phyloP scores from a whole-genome alignment of 495 filamentous ascomycete genomes.

The Neurospora sp. region DNA sequence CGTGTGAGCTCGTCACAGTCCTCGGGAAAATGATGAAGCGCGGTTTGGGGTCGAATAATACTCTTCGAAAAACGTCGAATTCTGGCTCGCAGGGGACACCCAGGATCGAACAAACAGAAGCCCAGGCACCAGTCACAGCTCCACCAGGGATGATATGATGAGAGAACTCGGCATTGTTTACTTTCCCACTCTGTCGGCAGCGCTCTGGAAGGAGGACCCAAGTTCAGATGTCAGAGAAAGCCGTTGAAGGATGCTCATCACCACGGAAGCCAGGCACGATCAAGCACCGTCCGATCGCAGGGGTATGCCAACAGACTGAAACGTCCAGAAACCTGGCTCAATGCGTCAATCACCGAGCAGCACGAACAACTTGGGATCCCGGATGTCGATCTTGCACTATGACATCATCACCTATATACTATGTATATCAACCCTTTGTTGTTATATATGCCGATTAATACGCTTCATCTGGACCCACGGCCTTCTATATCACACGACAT shows the following conservation, averaged over 20 bases:
- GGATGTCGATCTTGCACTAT: not conserved
- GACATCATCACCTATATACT: not conserved
- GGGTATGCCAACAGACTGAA: not conserved
- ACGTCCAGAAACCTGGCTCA: not conserved
- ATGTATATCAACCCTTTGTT: not conserved
- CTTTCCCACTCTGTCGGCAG: not conserved
- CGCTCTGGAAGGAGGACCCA: not conserved
- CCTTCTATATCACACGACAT: not conserved
- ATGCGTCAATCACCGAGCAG: not conserved
- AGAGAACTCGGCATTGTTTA: not conserved
- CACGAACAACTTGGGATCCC: not conserved
- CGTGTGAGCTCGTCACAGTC: slow-evolving; percentile 62
- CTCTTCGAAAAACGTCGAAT: slow-evolving; percentile 14
- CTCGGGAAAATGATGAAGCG: slow-evolving; percentile 72
- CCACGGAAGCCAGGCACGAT: not conserved
- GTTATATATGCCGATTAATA: not conserved
- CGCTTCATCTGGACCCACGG: not conserved
- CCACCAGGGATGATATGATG: slow-evolving; percentile 24
- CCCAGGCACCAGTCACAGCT: not conserved
- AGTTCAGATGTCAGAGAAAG: not conserved
- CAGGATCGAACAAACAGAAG: slow-evolving; percentile 5
- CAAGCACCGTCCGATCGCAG: not conserved
- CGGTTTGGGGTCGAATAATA: slow-evolving; percentile 34
- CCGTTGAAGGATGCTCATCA: not conserved
- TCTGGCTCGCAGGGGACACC: slow-evolving; percentile 19